These are phyloP conservation scores for Rubia yunnanensis DNA, from an alignment of 257 asterid species.

Conservation along the genomic window DNA sequence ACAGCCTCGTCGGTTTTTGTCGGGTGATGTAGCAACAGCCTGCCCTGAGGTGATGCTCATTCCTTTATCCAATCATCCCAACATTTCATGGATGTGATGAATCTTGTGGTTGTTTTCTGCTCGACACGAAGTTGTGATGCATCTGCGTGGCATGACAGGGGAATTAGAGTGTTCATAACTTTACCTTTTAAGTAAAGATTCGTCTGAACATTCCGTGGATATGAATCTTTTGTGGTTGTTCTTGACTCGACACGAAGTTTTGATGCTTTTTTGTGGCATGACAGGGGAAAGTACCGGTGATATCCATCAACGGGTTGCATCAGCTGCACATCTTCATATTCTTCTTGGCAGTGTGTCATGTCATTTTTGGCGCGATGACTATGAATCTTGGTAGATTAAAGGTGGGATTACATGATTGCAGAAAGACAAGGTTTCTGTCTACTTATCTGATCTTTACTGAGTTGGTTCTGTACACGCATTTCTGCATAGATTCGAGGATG, in stretches of 20 bases:
- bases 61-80: not conserved
- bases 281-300: slow-evolving; percentile 60
- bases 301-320: slow-evolving; percentile 61
- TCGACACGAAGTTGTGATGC: not conserved
- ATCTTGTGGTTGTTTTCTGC: not conserved
- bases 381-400: slow-evolving; percentile 66
- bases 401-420: slow-evolving; percentile 26
- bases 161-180: too few relatives aligned
- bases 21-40: slow-evolving; percentile 29
- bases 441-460: not conserved
- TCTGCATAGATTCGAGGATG: slow-evolving; percentile 72
- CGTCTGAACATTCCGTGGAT: not conserved
- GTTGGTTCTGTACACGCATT: not conserved
- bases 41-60: slow-evolving; percentile 33
- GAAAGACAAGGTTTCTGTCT: not conserved
- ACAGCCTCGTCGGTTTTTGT: slow-evolving; percentile 29
- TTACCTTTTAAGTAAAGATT: too few relatives aligned
- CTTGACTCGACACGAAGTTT: not conserved
- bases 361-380: slow-evolving; percentile 53
- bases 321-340: slow-evolving; percentile 82
- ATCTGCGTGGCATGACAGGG: slow-evolving; percentile 40
- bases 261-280: slow-evolving; percentile 16
- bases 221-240: not conserved
- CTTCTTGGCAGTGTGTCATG: slow-evolving; percentile 75
- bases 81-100: not conserved